These are phyloP conservation scores for Tardiomyces blankii DNA, from an alignment of 1,139 yeast species.

Conservation along the genomic window DNA sequence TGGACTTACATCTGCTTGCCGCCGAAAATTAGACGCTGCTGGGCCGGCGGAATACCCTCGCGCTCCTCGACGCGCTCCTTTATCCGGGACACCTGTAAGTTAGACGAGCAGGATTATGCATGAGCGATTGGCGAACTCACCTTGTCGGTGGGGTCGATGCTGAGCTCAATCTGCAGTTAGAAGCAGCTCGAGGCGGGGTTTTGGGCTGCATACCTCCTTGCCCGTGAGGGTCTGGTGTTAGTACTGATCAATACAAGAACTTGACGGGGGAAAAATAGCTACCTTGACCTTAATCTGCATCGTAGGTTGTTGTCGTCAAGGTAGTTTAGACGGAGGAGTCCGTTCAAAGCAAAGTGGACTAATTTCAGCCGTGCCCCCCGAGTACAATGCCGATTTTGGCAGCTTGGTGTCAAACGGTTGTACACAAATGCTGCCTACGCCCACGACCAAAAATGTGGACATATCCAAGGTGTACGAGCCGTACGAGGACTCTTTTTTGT, in stretches of 20 bases:
- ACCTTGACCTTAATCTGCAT: constrained; percentile 12
- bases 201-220: constrained; percentile 41
- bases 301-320: neutral
- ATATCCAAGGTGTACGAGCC: constrained; percentile 73
- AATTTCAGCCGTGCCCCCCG: too few species aligned
- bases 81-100: constrained; percentile 51
- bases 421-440: constrained; percentile 43
- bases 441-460: constrained; percentile 34
- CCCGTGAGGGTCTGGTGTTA: constrained; percentile 54
- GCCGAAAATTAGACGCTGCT: constrained; percentile 80
- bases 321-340: too few species aligned
- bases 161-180: constrained; percentile 49
- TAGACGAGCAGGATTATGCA: neutral
- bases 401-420: too few species aligned
- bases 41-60: constrained; percentile 96
- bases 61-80: constrained; percentile 93
- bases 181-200: neutral
- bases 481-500: constrained; percentile 77
- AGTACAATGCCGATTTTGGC: too few species aligned
- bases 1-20: constrained; percentile 75
- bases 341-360: neutral
- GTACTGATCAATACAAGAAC: neutral
- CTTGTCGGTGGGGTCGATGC: constrained; percentile 64
- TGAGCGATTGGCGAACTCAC: constrained; percentile 22
- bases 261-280: too few species aligned